Conservation (phyloP, 1,284 basidiomycete genomes). For the Cryptococcus sp. region DNA sequence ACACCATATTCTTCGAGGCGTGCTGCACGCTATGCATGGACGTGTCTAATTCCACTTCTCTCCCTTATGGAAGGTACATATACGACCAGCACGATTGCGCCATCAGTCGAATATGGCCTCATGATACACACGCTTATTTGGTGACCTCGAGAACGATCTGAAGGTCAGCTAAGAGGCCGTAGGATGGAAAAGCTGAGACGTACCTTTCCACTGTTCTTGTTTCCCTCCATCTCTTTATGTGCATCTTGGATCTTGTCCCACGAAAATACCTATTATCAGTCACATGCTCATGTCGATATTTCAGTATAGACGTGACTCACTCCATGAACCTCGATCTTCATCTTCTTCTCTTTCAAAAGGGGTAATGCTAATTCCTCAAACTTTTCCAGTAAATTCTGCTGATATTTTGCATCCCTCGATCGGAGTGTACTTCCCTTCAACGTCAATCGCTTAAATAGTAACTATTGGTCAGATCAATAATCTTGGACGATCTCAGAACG, state of each 20-base stretch:
- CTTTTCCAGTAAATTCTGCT: constrained; percentile 67
- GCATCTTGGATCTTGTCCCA: constrained; percentile 81
- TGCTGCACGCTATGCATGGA: no score
- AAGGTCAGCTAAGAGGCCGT: constrained; percentile 10
- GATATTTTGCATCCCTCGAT: constrained; percentile 72
- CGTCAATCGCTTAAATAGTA: constrained; percentile 70
- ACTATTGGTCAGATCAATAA: constrained; percentile 49
- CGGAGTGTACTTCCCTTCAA: constrained; percentile 87
- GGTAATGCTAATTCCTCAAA: constrained; percentile 58
- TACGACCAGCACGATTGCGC: no score
- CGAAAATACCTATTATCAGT: constrained; percentile 56
- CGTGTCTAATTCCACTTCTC: no score
- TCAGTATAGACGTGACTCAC: constrained; percentile 31
- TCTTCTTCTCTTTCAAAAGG: constrained; percentile 60
- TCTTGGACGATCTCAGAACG: no score
- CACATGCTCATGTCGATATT: neutral
- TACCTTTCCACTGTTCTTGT: constrained; percentile 64
- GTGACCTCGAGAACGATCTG: constrained; percentile 8
- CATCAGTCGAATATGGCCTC: no score
- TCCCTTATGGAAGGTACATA: no score
- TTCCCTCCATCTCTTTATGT: constrained; percentile 79
- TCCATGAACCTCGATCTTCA: constrained; percentile 74
- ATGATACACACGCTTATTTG: neutral
- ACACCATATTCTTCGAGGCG: no score
- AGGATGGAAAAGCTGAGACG: constrained; percentile 3